A percentile compares a stretch with the other conserved stretches of the same genome.
Evolutionary conservation across 1,139 yeast genomes (phyloP).

Genomic region (Scheffersomyces segobiensis): DNA sequence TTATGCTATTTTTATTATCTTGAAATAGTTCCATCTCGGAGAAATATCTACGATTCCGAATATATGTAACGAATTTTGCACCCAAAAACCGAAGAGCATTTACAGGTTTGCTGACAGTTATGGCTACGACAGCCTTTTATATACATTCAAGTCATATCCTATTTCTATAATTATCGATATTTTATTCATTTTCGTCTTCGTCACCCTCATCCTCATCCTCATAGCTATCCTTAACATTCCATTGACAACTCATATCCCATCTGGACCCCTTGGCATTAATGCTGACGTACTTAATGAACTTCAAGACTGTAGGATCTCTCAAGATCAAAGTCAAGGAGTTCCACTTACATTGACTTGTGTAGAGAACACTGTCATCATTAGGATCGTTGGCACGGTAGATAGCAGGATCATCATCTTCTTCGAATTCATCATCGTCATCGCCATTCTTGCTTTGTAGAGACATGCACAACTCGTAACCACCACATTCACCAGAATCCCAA

Average conservation of each 20-base stretch:
- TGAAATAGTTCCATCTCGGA: background rate
- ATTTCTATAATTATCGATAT: background rate
- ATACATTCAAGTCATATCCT: background rate
- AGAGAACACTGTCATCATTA: constrained; percentile 73
- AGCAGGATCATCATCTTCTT: constrained; percentile 52
- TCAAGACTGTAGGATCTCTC: constrained; percentile 80
- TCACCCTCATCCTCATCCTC: constrained; percentile 21
- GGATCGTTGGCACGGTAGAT: constrained; percentile 57
- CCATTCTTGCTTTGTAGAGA: constrained; percentile 51
- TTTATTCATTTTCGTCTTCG: constrained; percentile 7
- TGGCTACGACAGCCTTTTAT: background rate
- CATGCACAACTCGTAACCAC: constrained; percentile 95
- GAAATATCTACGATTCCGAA: background rate
- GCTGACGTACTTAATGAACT: constrained; percentile 91
- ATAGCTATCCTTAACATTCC: constrained; percentile 57
- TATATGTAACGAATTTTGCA: background rate
- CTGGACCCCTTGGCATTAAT: constrained; percentile 85
- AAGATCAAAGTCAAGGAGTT: constrained; percentile 75
- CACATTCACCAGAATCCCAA: constrained; percentile 86
- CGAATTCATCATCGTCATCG: constrained; percentile 48
- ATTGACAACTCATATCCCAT: constrained; percentile 85
- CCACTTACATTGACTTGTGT: constrained; percentile 83
- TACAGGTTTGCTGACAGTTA: background rate
- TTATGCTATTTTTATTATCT: too few species aligned
- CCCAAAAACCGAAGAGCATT: background rate